Percentiles rank a stretch among this genome's conserved stretches.
These are phyloP conservation scores for Babesia bovis DNA, from an alignment of 169 alveolate species.

Conservation along the genomic window DNA sequence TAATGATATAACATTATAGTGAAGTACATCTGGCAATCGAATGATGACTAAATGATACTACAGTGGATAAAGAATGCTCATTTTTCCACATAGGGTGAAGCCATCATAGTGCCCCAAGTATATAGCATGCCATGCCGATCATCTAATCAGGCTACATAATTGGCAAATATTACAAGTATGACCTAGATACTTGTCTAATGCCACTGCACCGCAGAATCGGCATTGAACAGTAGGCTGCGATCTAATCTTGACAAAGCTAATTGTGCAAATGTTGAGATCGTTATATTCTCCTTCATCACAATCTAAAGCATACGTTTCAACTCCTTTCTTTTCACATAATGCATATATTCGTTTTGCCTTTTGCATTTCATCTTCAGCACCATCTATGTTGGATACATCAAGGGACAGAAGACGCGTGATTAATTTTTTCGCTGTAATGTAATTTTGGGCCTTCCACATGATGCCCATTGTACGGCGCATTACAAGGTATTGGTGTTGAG, in stretches of 20 bases:
- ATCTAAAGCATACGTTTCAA: constrained; percentile 37
- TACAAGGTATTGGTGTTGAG: constrained; percentile 79
- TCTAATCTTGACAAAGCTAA: constrained; percentile 31
- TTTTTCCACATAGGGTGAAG: no score
- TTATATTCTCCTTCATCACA: constrained; percentile 21
- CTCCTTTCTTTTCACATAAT: constrained; percentile 60
- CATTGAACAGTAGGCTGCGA: constrained; percentile 47
- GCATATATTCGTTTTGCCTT: constrained; percentile 61
- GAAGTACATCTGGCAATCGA: no score
- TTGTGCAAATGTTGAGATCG: constrained; percentile 48
- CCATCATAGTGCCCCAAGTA: no score
- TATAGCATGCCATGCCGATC: no score
- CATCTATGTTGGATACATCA: constrained; percentile 53
- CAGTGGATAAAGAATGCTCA: no score
- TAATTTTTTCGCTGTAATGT: constrained; percentile 75
- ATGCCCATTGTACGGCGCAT: constrained; percentile 84
- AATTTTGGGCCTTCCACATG: constrained; percentile 85
- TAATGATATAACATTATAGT: no score
- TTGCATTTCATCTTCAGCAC: constrained; percentile 64
- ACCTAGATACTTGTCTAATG: constrained; percentile 35
- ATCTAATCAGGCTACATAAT: constrained; percentile 27
- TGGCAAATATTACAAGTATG: constrained; percentile 59
- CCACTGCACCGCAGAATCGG: constrained; percentile 55
- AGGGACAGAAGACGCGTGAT: constrained; percentile 64
- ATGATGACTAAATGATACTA: no score